Evolutionary conservation across 139 green algal genomes (phyloP).

Genomic region (Limnomonas spitsbergensis): DNA sequence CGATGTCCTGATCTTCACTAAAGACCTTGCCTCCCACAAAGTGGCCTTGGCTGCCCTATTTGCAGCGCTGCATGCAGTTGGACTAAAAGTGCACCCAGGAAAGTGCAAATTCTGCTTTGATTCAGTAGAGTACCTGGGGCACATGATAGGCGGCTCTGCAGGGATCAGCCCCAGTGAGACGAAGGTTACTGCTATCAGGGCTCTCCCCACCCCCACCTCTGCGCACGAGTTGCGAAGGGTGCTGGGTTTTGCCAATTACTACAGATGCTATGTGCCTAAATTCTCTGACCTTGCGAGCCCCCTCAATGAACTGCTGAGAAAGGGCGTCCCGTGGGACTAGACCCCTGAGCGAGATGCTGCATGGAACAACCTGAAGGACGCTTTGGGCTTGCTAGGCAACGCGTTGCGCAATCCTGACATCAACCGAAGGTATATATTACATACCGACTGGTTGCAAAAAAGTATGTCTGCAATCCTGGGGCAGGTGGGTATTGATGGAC

Average conservation of each 20-base stretch:
- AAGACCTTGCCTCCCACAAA: not conserved
- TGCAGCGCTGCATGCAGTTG: constrained; percentile 4
- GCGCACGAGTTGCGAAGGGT: constrained; percentile 19
- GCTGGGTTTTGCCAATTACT: constrained; percentile 49
- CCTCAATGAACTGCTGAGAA: constrained; percentile 28
- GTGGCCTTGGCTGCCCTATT: not conserved
- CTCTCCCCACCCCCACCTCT: constrained; percentile 28
- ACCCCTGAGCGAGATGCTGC: constrained; percentile 12
- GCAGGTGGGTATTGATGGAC: constrained; percentile 26
- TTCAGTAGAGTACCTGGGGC: not conserved
- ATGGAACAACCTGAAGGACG: constrained; percentile 10
- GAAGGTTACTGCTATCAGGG: constrained; percentile 20
- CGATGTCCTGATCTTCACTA: not conserved
- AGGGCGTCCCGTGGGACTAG: constrained; percentile 24
- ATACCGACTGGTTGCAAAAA: constrained; percentile 21
- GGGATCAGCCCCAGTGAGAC: not conserved
- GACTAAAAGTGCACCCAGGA: not conserved
- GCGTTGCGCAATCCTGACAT: constrained; percentile 11
- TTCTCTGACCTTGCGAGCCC: constrained; percentile 28
- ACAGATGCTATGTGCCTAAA: constrained; percentile 37
- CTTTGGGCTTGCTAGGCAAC: not conserved
- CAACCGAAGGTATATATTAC: constrained; percentile 5
- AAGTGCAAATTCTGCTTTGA: not conserved
- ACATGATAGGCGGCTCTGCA: not conserved
- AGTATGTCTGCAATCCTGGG: constrained; percentile 40